These are phyloP conservation scores for Annona squamosa DNA, from an alignment of 164 flowering plant species.

Conservation along the genomic window DNA sequence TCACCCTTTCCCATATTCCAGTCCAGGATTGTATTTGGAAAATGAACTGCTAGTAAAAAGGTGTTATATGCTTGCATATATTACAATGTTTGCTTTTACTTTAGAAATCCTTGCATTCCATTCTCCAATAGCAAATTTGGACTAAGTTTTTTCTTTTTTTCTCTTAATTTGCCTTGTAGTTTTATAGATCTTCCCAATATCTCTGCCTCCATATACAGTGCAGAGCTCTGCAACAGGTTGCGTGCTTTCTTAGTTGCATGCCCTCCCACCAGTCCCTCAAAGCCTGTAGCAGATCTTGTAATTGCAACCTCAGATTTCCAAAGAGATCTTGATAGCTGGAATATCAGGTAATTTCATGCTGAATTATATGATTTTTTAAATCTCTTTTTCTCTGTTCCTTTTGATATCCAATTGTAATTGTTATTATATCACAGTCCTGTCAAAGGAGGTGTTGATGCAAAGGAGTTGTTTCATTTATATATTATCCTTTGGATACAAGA, in stretches of 20 bases:
- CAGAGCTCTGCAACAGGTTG: conserved; percentile 71
- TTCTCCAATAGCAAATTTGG: not conserved
- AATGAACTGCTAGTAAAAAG: no score
- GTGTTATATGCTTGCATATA: not conserved
- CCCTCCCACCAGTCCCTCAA: conserved; percentile 83
- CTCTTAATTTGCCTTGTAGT: conserved; percentile 37
- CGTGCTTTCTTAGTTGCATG: conserved; percentile 83
- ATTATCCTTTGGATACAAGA: conserved; percentile 88
- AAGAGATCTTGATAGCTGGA: conserved; percentile 75
- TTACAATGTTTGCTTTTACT: not conserved
- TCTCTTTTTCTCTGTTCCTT: not conserved
- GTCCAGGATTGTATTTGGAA: no score
- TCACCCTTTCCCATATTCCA: not conserved
- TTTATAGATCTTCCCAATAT: conserved; percentile 84
- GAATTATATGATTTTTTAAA: not conserved
- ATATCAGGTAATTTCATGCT: conserved; percentile 45
- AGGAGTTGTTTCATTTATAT: conserved; percentile 81
- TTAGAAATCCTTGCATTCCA: not conserved
- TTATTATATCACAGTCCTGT: conserved; percentile 41
- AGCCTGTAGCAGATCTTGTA: conserved; percentile 79
- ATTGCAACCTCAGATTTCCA: conserved; percentile 83
- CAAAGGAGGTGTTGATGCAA: conserved; percentile 94
- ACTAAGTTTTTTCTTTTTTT: not conserved
- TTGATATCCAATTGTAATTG: not conserved
- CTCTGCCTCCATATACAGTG: conserved; percentile 79